These are phyloP conservation scores for Fusarium pseudonygamai DNA, from an alignment of 2,329 filamentous ascomycete genomes.

Conservation along the genomic window DNA sequence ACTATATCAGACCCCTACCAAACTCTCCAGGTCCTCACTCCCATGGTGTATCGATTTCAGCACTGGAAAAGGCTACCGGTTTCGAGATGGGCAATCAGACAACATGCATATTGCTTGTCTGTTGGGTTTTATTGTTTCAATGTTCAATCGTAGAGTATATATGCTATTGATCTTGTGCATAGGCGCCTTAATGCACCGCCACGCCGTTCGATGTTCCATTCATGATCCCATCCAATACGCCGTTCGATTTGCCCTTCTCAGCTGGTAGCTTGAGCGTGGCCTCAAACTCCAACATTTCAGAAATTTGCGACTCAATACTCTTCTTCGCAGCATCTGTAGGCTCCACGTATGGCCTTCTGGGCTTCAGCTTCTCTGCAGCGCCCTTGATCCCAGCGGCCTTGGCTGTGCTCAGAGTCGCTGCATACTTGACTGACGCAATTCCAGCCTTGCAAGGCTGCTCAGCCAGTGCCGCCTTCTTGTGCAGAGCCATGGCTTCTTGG, in stretches of 20 bases:
- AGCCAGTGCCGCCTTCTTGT: conserved; percentile 70
- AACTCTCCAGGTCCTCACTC: too few relatives aligned
- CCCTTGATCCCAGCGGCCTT: conserved; percentile 67
- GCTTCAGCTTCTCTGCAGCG: conserved; percentile 66
- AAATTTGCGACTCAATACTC: conserved; percentile 52
- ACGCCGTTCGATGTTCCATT: neutral
- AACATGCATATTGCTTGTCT: neutral
- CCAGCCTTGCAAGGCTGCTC: conserved; percentile 73
- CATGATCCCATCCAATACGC: neutral
- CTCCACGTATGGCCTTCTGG: conserved; percentile 67
- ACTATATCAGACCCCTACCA: neutral
- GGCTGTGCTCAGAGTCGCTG: conserved; percentile 68
- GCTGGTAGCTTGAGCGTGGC: conserved; percentile 7
- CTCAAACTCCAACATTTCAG: conserved; percentile 55
- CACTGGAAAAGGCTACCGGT: neutral
- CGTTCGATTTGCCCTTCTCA: neutral
- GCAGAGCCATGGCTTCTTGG: conserved; percentile 68
- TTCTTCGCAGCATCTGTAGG: conserved; percentile 55
- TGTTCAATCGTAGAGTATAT: accelerated
- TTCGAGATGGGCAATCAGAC: neutral
- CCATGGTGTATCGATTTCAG: too few relatives aligned
- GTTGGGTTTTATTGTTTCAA: neutral
- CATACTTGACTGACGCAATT: conserved; percentile 74
- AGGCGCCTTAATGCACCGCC: neutral
- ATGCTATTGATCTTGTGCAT: accelerated